These are phyloP conservation scores for Gonapodya prolifera DNA, from an alignment of 192 early-diverging fungal species.

Conservation along the genomic window DNA sequence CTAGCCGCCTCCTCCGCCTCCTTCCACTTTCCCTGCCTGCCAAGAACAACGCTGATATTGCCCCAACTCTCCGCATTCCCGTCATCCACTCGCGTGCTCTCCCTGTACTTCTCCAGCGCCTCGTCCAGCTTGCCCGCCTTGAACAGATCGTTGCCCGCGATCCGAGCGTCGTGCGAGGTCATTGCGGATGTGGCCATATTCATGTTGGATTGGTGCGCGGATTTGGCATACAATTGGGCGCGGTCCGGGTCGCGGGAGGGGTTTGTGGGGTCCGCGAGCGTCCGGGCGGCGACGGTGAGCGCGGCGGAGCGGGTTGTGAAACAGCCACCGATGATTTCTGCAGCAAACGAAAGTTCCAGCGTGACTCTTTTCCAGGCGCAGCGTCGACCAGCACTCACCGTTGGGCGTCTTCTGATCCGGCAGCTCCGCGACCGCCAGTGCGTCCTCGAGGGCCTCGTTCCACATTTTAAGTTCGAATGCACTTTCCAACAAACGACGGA, in stretches of 20 bases:
- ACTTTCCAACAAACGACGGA: too few relatives aligned
- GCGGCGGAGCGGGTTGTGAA: not conserved
- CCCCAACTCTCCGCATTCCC: not conserved
- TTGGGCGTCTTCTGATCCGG: too few relatives aligned
- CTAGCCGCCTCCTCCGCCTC: not conserved
- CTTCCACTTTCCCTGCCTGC: not conserved
- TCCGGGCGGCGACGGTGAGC: not conserved
- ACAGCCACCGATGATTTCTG: too few relatives aligned
- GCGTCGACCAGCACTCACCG: too few relatives aligned
- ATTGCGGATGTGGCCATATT: not conserved
- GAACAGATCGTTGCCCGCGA: slow-evolving; percentile 3
- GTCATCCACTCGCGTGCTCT: not conserved
- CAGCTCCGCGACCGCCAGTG: too few relatives aligned
- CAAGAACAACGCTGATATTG: not conserved
- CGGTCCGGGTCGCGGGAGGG: too few relatives aligned
- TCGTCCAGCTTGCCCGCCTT: not conserved
- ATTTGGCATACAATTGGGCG: not conserved
- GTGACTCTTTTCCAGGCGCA: too few relatives aligned
- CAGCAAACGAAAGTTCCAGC: too few relatives aligned
- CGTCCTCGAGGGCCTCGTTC: too few relatives aligned
- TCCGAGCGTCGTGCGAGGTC: not conserved
- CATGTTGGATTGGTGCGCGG: not conserved
- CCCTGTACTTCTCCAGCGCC: not conserved
- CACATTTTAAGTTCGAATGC: too few relatives aligned
- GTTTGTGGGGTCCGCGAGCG: not conserved